Evolutionary conservation across 2,329 filamentous ascomycete genomes (phyloP).

Genomic region (Rhexocercosporidium sp.): DNA sequence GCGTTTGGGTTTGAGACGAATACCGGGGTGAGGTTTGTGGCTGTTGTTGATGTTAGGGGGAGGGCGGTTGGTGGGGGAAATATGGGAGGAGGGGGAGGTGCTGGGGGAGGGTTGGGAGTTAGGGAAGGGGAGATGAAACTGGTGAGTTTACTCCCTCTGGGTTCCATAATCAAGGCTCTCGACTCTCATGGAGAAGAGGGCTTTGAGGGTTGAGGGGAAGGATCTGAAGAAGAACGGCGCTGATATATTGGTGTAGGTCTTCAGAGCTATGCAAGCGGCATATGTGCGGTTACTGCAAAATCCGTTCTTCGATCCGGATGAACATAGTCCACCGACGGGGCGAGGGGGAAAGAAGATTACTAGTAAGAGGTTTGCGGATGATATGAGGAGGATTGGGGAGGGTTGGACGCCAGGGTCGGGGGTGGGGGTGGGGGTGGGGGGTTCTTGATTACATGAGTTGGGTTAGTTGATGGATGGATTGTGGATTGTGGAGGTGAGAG

Average conservation of each 20-base stretch:
- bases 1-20: conserved; percentile 98
- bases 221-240: no score
- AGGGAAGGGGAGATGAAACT: conserved; percentile 87
- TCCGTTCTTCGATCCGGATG: conserved; percentile 91
- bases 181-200: background rate
- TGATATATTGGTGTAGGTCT: conserved; percentile 60
- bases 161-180: no score
- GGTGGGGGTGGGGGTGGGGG: conserved; percentile 56
- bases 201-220: conserved; percentile 7
- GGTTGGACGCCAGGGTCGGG: conserved; percentile 67
- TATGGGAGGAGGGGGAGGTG: conserved; percentile 27
- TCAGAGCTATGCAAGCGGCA: conserved; percentile 89
- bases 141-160: conserved; percentile 59
- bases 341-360: conserved; percentile 72
- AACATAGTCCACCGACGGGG: conserved; percentile 67
- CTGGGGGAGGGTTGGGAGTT: conserved; percentile 63
- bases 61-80: conserved; percentile 46
- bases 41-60: conserved; percentile 89
- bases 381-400: conserved; percentile 86
- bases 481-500: background rate
- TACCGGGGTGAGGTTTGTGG: conserved; percentile 88
- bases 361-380: conserved; percentile 78
- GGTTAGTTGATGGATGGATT: background rate
- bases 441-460: background rate
- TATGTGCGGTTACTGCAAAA: conserved; percentile 91